Base-by-base conservation (phyloP, 352 stramenopile genomes). In the Globisporangium nodosum region DNA sequence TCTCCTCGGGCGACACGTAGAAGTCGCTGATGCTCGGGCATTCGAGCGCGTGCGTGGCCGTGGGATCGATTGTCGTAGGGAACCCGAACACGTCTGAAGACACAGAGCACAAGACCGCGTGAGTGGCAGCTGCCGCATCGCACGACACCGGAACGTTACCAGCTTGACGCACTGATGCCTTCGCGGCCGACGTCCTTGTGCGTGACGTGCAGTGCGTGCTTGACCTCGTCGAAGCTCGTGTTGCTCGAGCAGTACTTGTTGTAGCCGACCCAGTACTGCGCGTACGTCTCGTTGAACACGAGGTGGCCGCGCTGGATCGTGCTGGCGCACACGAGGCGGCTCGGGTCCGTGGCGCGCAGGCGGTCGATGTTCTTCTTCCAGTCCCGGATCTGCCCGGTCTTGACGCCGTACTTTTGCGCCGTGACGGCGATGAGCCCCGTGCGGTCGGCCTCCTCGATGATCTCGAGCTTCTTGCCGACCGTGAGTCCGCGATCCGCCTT, bases 201-300 rank as follows among this genome's bases (percentile, higher is more conserved):
- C 15, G 69, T 88, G 49, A 81, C 60, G 60, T 74, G 79, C 49
- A 93, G 65, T 51, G 70, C 78, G 64, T 78, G 48, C 61, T 90
- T 90, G 63, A 93, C 74, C 5, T 85, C 72, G 47, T 85, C 68
- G 49, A 81, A 90, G 59, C 78, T 85, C 58, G 78, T 90, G 63
- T 87, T 70, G 58, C 63, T 76, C 54, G 74, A 86, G 68, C 84
- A 93, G 61, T 76, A 93, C 68, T 93, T 93, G 70, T 93, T 93
- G 76, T 93, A 93, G 56, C 84, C 84, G 63, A 93, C 84, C 84
- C 84, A 93, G 71, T 93, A 93, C 67, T 93, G 84, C 51, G 84
- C 81, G 70, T 93, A 93, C 42, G 84, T 90, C 73, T 93, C 84
- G 61, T 93, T 93, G 63, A 93, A 93, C 9, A 93, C 84, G 46